phyloP scores from a whole-genome alignment of 2,329 filamentous ascomycete genomes.

The Colletotrichum neosansevieriae region DNA sequence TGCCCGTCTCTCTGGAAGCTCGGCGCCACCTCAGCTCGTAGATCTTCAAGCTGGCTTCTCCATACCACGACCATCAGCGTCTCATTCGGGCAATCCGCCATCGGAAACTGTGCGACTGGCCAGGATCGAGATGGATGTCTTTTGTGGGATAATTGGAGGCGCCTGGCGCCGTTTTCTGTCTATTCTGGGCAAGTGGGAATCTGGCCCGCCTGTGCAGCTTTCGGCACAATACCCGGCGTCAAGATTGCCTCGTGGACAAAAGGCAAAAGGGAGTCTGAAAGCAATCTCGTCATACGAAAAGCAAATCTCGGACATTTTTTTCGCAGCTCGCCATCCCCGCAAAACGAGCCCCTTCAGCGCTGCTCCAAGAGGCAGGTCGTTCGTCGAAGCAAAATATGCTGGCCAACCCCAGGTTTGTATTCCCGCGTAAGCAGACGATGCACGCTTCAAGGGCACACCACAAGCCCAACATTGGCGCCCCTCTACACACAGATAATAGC shows the following conservation, averaged over 20 bases:
- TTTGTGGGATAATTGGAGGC: slow-evolving; percentile 11
- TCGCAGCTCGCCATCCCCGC: slow-evolving; percentile 14
- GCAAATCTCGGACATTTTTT: slow-evolving; percentile 32
- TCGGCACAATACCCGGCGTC: slow-evolving; percentile 5
- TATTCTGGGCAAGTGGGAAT: slow-evolving; percentile 28
- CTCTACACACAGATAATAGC: background rate
- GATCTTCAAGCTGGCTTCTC: slow-evolving; percentile 24
- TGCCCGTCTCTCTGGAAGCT: slow-evolving; percentile 11
- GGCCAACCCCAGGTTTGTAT: slow-evolving; percentile 15
- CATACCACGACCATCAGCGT: slow-evolving; percentile 15
- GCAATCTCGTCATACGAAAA: slow-evolving; percentile 24
- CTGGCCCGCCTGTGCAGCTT: background rate
- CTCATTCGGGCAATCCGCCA: slow-evolving; percentile 15
- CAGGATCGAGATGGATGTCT: slow-evolving; percentile 8
- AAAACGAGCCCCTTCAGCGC: slow-evolving; percentile 5
- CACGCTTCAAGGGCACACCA: slow-evolving; percentile 15
- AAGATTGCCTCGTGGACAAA: background rate
- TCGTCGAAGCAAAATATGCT: background rate
- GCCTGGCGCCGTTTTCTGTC: background rate
- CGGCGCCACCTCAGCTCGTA: slow-evolving; percentile 18
- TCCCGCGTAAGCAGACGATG: slow-evolving; percentile 11
- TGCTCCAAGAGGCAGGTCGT: slow-evolving; percentile 9
- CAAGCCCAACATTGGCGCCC: background rate
- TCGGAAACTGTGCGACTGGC: slow-evolving; percentile 9
- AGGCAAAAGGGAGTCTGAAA: background rate